A percentile compares a stretch with the other conserved stretches of the same genome.
Conservation (phyloP, 225 moss, liverwort and hornwort species). For the Physcomitrium patens region DNA sequence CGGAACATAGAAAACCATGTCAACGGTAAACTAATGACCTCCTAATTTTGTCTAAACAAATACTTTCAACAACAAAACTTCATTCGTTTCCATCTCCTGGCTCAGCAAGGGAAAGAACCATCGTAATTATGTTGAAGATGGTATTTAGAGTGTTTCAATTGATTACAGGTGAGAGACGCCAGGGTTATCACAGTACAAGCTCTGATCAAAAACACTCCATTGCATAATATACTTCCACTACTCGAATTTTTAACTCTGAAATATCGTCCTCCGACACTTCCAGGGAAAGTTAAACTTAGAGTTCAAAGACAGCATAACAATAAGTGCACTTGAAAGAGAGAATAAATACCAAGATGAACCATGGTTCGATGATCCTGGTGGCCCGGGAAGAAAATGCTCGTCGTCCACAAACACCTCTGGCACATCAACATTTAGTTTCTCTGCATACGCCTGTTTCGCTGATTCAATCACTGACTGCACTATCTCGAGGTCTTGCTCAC, state of each 20-base stretch:
- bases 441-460: slow-evolving; percentile 52
- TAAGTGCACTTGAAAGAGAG: slow-evolving; percentile 10
- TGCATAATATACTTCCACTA: too few species aligned
- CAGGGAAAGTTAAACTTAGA: too few species aligned
- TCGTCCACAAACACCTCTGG: slow-evolving; percentile 66
- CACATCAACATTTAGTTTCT: slow-evolving; percentile 41
- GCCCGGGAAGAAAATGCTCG: slow-evolving; percentile 68
- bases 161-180: too few species aligned
- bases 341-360: slow-evolving; percentile 59
- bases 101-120: not conserved
- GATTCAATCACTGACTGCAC: slow-evolving; percentile 60
- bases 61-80: slow-evolving; percentile 18
- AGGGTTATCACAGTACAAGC: too few species aligned
- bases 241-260: too few species aligned
- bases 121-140: slow-evolving; percentile 6
- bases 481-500: slow-evolving; percentile 56
- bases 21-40: not conserved
- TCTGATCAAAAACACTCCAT: too few species aligned
- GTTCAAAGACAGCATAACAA: not conserved
- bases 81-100: not conserved
- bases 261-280: too few species aligned
- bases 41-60: slow-evolving; percentile 6
- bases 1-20: slow-evolving; percentile 3
- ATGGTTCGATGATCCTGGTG: slow-evolving; percentile 54
- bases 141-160: slow-evolving; percentile 7